phyloP scores from a whole-genome alignment of 2,329 filamentous ascomycete genomes.

The Calonectria ilicicola region DNA sequence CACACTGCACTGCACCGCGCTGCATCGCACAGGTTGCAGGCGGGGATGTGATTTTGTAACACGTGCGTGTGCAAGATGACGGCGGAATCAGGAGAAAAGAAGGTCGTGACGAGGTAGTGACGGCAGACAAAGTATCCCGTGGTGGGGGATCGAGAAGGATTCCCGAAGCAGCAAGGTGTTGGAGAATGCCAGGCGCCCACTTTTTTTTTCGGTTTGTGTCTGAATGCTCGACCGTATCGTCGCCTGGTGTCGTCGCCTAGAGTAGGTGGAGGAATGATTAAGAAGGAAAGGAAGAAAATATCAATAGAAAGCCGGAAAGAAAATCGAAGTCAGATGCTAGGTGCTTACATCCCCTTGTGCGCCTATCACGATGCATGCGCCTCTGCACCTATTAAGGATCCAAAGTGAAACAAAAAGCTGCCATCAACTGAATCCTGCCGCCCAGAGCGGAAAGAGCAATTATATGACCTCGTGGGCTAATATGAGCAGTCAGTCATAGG shows the following conservation, averaged over 20 bases:
- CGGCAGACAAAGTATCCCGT: background rate
- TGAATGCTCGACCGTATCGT: background rate
- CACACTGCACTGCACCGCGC: background rate
- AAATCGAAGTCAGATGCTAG: background rate
- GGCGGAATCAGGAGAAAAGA: background rate
- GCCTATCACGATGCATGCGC: background rate
- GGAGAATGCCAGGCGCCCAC: background rate
- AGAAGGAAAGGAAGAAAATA: background rate
- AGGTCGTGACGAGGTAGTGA: background rate
- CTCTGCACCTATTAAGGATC: background rate
- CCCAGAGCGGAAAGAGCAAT: background rate
- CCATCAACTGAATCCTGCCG: background rate
- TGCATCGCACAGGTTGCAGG: background rate
- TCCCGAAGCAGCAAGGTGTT: background rate
- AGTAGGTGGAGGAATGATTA: background rate
- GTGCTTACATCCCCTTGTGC: background rate
- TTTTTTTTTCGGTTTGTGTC: slow-evolving; percentile 2
- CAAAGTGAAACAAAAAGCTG: background rate
- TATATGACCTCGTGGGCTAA: slow-evolving; percentile 11
- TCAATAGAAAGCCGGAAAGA: background rate
- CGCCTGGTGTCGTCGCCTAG: background rate
- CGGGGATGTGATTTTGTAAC: background rate
- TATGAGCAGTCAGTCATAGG: background rate
- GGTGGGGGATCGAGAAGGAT: slow-evolving; percentile 8
- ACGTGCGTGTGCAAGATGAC: background rate